A percentile compares a stretch with the other conserved stretches of the same genome.
Evolutionary conservation across 2,329 filamentous ascomycete species (phyloP).

Genomic region (Stachybotrys chartarum): DNA sequence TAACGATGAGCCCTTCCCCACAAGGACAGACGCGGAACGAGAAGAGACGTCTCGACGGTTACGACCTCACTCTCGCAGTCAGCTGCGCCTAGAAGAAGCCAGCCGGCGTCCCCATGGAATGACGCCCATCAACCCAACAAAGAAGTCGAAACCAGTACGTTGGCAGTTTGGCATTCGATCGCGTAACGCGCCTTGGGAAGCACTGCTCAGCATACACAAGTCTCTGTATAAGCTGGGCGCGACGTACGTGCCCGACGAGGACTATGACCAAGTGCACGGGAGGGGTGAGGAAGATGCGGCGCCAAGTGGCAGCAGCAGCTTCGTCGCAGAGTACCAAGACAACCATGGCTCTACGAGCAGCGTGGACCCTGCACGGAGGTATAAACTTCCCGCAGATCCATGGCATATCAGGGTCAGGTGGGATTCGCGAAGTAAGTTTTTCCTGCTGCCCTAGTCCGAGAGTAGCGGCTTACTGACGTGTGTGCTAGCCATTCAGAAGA

Average conservation of each 20-base stretch:
- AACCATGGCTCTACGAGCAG: slow-evolving; percentile 28
- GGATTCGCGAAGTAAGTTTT: slow-evolving; percentile 68
- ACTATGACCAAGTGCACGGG: slow-evolving; percentile 40
- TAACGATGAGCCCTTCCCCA: slow-evolving; percentile 39
- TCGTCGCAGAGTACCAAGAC: slow-evolving; percentile 29
- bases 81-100: slow-evolving; percentile 60
- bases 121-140: slow-evolving; percentile 55
- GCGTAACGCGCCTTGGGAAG: slow-evolving; percentile 88
- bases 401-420: slow-evolving; percentile 93
- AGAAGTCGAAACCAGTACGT: slow-evolving; percentile 73
- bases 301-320: slow-evolving; percentile 31
- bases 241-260: slow-evolving; percentile 70
- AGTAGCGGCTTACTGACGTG: slow-evolving; percentile 7
- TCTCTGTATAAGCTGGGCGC: slow-evolving; percentile 82
- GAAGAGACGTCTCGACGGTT: slow-evolving; percentile 74
- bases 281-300: slow-evolving; percentile 27
- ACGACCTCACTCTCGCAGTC: slow-evolving; percentile 74
- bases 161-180: slow-evolving; percentile 99
- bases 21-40: slow-evolving; percentile 64
- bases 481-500: slow-evolving; percentile 26
- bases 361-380: slow-evolving; percentile 54
- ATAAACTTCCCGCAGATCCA: slow-evolving; percentile 84
- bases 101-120: slow-evolving; percentile 53
- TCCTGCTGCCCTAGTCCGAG: not conserved
- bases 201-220: slow-evolving; percentile 91